Evolutionary conservation across 2,329 filamentous ascomycete species (phyloP), one percentile per base, ranked within the genome.

Genomic region (Stemphylium beticola): DNA sequence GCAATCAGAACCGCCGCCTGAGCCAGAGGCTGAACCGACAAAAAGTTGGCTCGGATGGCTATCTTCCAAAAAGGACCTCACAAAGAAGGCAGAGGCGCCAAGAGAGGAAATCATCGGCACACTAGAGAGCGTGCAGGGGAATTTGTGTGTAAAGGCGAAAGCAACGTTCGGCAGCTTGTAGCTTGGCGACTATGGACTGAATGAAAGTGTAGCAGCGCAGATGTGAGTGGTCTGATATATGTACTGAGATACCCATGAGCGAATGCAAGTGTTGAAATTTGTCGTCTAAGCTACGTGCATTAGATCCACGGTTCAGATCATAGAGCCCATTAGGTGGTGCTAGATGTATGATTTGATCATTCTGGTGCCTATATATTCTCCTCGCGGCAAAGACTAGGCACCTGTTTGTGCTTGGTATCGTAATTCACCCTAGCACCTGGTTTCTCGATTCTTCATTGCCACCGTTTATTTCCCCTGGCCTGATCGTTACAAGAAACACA

Each of bases 111-210:
- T 83, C 38, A 73, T 74, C 34, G 84, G 79, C 3, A 79, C 76
- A 18, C 66, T 89, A 12, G 83, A 87, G 74, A 82, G 76, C 15
- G 58, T 82, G 18, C 76, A 80, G n/a, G 87, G 86, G 4, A 75
- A 73, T 29, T 69, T 86, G 9, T 85, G 80, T 64, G 86, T 54
- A 4, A 54, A 54, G 29, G 51, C 51, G 1, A 54, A 54, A 31
- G 51, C 39, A 26, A 44, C 33, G 10, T 54, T 54, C 15, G 32
- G 38, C 31, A 26, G 37, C 14, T 41, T 9, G 7, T 15, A 20
- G 42, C 15, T 1, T 4, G n/a, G 12, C 36, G 20, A 34, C 26
- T 24, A 8, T 4, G 22, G 2, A 22, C 9, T 11, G 26, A 11
- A 11, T 29, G n/a, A 15, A 17, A 20, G 31, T 14, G 18, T n/a